These are phyloP conservation scores for Salicornia ramosissima DNA, from an alignment of 148 eudicot species.

Conservation along the genomic window DNA sequence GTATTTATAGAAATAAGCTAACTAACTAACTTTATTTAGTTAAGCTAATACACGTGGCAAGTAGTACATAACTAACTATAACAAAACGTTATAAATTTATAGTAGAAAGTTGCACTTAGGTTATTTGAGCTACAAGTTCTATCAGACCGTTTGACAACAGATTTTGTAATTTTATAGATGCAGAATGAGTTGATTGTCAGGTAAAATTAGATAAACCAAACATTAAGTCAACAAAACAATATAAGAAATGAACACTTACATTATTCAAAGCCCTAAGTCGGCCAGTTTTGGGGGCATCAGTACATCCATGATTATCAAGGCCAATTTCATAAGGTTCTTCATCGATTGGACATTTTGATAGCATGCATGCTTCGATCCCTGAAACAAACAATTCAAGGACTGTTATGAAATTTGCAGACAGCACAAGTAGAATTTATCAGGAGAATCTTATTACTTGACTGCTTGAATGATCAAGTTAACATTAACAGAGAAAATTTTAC, in stretches of 20 bases:
- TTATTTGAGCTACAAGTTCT: too few relatives aligned
- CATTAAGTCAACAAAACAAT: neutral
- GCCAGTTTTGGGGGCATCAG: conserved; percentile 72
- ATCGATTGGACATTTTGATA: conserved; percentile 39
- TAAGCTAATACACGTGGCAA: too few relatives aligned
- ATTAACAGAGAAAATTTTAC: too few relatives aligned
- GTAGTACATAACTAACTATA: too few relatives aligned
- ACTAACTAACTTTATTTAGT: too few relatives aligned
- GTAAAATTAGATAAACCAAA: conserved; percentile 3
- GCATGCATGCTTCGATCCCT: conserved; percentile 78
- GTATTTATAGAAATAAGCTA: too few relatives aligned
- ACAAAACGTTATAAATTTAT: too few relatives aligned
- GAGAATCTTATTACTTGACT: neutral
- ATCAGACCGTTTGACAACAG: too few relatives aligned
- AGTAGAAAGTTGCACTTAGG: too few relatives aligned
- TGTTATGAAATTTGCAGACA: neutral
- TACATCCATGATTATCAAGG: conserved; percentile 73
- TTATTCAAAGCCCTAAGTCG: conserved; percentile 49
- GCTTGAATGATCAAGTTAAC: neutral
- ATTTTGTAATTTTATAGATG: too few relatives aligned
- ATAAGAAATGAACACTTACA: conserved; percentile 36
- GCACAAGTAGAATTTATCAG: neutral
- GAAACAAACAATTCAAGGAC: conserved; percentile 9
- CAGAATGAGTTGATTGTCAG: neutral
- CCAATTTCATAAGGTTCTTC: conserved; percentile 76